Evolutionary conservation across 1,139 yeast genomes (phyloP).

Genomic region (Scheffersomyces illinoinensis): DNA sequence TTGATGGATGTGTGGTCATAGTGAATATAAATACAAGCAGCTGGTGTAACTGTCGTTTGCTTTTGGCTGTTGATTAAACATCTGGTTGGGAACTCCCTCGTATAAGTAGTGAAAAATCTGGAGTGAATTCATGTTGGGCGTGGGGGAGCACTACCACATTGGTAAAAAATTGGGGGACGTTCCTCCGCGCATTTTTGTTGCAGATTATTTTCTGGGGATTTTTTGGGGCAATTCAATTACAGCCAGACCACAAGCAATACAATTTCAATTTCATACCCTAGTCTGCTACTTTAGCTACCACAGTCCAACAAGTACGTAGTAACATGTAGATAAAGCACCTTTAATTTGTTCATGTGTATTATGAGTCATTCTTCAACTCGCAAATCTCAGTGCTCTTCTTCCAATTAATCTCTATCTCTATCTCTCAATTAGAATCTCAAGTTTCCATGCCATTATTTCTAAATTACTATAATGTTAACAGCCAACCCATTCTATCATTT

Average conservation of each 20-base stretch:
- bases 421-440: background rate
- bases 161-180: background rate
- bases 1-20: background rate
- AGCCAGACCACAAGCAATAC: too few species aligned
- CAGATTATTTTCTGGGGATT: background rate
- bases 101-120: background rate
- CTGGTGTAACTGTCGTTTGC: background rate
- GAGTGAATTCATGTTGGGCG: background rate
- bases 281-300: too few species aligned
- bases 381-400: background rate
- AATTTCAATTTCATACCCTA: background rate
- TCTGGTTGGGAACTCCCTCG: background rate
- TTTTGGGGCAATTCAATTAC: background rate
- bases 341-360: too few species aligned
- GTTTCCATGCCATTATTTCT: too few species aligned
- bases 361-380: too few species aligned
- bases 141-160: background rate
- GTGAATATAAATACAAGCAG: background rate
- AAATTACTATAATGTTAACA: background rate
- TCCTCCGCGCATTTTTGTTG: background rate
- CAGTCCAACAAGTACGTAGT: too few species aligned
- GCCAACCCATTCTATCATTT: background rate
- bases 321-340: too few species aligned
- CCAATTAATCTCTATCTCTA: too few species aligned
- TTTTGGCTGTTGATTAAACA: background rate